phyloP scores from a whole-genome alignment of 768 basidiomycete species.

The Termitomyces sp. region DNA sequence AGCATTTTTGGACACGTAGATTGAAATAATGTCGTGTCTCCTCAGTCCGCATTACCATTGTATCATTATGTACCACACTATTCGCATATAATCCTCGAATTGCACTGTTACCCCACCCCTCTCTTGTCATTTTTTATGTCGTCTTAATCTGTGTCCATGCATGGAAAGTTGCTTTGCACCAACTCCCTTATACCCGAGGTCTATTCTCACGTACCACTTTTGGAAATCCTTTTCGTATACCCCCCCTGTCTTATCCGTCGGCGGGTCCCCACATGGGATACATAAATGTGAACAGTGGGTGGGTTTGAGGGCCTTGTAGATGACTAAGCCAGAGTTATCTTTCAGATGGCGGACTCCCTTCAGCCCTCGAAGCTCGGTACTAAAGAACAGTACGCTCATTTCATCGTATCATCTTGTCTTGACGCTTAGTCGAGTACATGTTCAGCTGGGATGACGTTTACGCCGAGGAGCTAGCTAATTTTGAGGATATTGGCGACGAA shows the following conservation, averaged over 20 bases:
- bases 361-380: conserved; percentile 73
- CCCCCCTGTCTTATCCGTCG: not conserved
- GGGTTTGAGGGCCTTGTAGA: not conserved
- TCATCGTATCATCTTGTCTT: not conserved
- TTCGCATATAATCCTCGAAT: conserved; percentile 9
- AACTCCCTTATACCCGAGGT: not conserved
- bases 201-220: not conserved
- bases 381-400: conserved; percentile 60
- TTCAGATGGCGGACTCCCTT: conserved; percentile 25
- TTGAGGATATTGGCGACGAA: conserved; percentile 74
- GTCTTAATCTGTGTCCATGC: not conserved
- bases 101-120: conserved; percentile 8
- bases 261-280: not conserved
- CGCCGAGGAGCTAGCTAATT: conserved; percentile 63
- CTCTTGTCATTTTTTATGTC: not conserved
- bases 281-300: too few relatives aligned
- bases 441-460: conserved; percentile 78
- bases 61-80: conserved; percentile 12
- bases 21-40: not conserved
- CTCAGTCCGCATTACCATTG: conserved; percentile 8
- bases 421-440: conserved; percentile 1
- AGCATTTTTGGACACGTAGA: not conserved
- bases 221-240: not conserved
- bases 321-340: conserved; percentile 27
- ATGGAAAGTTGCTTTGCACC: not conserved